Percentiles rank a stretch among this genome's conserved stretches.
phyloP scores from a whole-genome alignment of 2,329 filamentous ascomycete genomes.

The Fusarium hainanense region DNA sequence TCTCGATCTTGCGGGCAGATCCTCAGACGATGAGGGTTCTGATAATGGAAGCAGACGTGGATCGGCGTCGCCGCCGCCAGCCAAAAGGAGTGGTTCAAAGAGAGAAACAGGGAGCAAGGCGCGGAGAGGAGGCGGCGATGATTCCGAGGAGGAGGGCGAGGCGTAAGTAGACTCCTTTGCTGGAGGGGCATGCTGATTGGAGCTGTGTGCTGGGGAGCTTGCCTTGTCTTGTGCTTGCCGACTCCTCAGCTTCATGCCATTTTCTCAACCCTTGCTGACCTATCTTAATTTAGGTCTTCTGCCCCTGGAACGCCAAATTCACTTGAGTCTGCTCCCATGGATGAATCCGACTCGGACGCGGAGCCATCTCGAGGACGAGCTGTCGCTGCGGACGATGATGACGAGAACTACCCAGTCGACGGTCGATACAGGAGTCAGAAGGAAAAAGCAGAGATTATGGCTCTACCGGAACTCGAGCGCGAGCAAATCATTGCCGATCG shows the following conservation, averaged over 20 bases:
- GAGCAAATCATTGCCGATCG: slow-evolving; percentile 92
- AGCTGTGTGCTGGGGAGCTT: background rate
- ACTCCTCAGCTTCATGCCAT: background rate
- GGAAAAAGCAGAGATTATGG: slow-evolving; percentile 83
- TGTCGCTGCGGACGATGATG: slow-evolving; percentile 64
- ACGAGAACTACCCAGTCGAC: slow-evolving; percentile 84
- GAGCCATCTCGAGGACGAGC: slow-evolving; percentile 59
- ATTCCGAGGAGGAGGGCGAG: slow-evolving; percentile 73
- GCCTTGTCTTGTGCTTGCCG: background rate
- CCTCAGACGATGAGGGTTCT: slow-evolving; percentile 69
- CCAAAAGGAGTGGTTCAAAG: slow-evolving; percentile 48
- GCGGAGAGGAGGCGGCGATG: slow-evolving; percentile 56
- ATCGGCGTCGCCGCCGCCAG: slow-evolving; percentile 63
- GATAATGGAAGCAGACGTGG: slow-evolving; percentile 65
- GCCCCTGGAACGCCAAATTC: slow-evolving; percentile 77
- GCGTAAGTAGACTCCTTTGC: slow-evolving; percentile 51
- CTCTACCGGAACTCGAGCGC: slow-evolving; percentile 88
- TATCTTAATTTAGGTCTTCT: slow-evolving; percentile 68
- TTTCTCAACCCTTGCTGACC: slow-evolving; percentile 22
- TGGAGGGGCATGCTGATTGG: background rate
- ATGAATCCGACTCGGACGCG: slow-evolving; percentile 78
- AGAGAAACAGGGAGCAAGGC: slow-evolving; percentile 57
- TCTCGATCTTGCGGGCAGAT: slow-evolving; percentile 88
- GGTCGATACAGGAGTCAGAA: slow-evolving; percentile 81
- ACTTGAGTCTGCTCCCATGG: slow-evolving; percentile 86